phyloP scores from a whole-genome alignment of 106 monocot genomes.

The Hemerocallis citrina region DNA sequence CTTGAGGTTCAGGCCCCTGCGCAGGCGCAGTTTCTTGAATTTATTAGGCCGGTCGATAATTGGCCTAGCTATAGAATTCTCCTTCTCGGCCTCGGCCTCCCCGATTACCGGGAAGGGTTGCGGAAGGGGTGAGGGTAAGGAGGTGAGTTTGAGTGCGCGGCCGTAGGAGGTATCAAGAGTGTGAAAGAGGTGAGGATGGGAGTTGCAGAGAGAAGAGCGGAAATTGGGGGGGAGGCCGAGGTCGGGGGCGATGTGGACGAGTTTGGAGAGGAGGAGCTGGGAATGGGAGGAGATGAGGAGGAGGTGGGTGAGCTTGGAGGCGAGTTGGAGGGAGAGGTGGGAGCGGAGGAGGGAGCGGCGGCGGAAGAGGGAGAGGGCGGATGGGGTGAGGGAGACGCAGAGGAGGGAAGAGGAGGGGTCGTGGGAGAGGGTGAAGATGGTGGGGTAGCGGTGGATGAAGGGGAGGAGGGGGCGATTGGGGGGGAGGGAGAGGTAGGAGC shows the following conservation, averaged over 20 bases:
- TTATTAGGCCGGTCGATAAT: conserved; percentile 63
- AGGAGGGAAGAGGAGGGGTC: conserved; percentile 27
- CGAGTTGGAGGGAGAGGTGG: conserved; percentile 23
- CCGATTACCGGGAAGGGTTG: conserved; percentile 5
- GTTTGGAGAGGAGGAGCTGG: conserved; percentile 60
- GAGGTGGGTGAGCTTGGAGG: conserved; percentile 68
- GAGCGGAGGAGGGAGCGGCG: conserved; percentile 21
- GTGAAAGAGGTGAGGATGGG: conserved; percentile 56
- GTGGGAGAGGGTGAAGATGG: conserved; percentile 54
- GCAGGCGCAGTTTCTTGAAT: conserved; percentile 51
- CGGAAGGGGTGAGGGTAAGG: conserved; percentile 17
- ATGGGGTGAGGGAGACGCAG: conserved; percentile 55
- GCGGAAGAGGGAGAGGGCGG: conserved; percentile 39
- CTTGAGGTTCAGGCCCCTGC: conserved; percentile 66
- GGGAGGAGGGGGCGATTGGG: conserved; percentile 48
- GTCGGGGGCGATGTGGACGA: conserved; percentile 79
- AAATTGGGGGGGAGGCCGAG: conserved; percentile 72
- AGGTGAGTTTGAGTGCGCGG: conserved; percentile 54
- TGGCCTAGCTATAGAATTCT: conserved; percentile 16
- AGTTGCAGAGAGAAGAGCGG: conserved; percentile 54
- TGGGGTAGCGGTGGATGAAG: conserved; percentile 77
- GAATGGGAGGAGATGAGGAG: conserved; percentile 53
- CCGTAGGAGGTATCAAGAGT: conserved; percentile 61
- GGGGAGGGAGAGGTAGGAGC: conserved; percentile 49
- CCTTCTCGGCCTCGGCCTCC: conserved; percentile 7